These are phyloP conservation scores for Pleurostoma richardsiae DNA, from an alignment of 2,329 filamentous ascomycete species.

Conservation along the genomic window DNA sequence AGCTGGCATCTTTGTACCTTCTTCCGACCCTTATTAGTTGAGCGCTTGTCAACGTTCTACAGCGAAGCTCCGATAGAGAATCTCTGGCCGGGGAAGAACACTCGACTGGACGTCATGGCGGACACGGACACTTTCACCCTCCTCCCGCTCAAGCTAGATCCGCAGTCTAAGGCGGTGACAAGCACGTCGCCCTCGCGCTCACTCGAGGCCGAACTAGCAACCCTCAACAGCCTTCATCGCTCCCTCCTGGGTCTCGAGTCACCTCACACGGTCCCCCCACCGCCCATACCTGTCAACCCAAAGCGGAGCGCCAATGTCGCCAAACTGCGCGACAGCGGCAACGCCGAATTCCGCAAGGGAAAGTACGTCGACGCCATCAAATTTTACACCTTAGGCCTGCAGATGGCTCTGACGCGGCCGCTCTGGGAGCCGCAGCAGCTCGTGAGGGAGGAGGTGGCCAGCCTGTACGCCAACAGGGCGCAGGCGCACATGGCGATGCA, in stretches of 20 bases:
- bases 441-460: conserved; percentile 77
- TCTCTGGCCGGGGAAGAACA: no score
- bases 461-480: conserved; percentile 79
- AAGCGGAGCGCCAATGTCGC: conserved; percentile 83
- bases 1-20: no score
- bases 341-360: conserved; percentile 74
- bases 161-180: conserved; percentile 71
- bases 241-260: conserved; percentile 61
- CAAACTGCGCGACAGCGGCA: conserved; percentile 88
- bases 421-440: conserved; percentile 83
- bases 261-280: conserved; percentile 67
- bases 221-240: conserved; percentile 76
- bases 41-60: no score
- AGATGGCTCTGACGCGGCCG: conserved; percentile 81
- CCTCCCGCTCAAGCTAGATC: conserved; percentile 76
- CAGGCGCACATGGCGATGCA: conserved; percentile 83
- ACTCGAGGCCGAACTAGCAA: conserved; percentile 60
- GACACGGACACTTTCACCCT: conserved; percentile 71
- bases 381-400: conserved; percentile 79
- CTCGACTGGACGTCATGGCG: conserved; percentile 34
- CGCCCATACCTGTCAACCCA: conserved; percentile 86
- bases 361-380: conserved; percentile 70
- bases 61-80: no score
- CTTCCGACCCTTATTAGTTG: no score
- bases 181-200: conserved; percentile 39